Base-by-base conservation (phyloP, 352 stramenopile genomes). In the Globisporangium cystogenes region DNA sequence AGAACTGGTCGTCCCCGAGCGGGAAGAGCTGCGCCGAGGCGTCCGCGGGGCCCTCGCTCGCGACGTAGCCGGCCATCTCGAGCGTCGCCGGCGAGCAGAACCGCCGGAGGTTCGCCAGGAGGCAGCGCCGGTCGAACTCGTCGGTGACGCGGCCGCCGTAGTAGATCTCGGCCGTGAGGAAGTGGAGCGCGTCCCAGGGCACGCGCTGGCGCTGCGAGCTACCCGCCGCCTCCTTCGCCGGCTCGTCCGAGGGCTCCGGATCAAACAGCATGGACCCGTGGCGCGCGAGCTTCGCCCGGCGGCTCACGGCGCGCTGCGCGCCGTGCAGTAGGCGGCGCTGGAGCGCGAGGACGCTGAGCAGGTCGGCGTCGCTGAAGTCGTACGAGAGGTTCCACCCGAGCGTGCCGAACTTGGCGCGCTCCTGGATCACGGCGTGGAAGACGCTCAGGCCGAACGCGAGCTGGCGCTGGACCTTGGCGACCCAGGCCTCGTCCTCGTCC, bases 131-230 rank as follows among this genome's bases (percentile, higher is more conserved):
- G 56, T 93, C 82, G 35, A 87, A 90, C 45, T 92, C 82, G 52
- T 93, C 83, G 3, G 83, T 93, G 20, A 93, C 80, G 20, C 83
- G 72, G 0, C 82, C 83, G 33, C 83, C 83, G 24, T 93, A 93
- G 53, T 90, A 90, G 24, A 91, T 87, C 49, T 93, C 76, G 0
- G 76, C 81, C 0, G 77, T 81, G n/a, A 92, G 58, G 44, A 87
- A 92, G 45, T 88, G 67, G 12, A 93, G 48, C 2, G 82, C 83
- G 51, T 92, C 77, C 76, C 80, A 93, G 4, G 83, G 83, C n/a
- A 93, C 52, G 8, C 41, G 46, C 21, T 29, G 40, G 7, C n/a
- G 33, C 27, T 42, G 29, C 15, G 21, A 41, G 3, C 42, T 15
- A 26, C 51, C 35, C 2, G 42, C 51, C 4, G 11, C 33, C 2